phyloP scores from a whole-genome alignment of 2,329 filamentous ascomycete genomes.

The Fusarium sp. region DNA sequence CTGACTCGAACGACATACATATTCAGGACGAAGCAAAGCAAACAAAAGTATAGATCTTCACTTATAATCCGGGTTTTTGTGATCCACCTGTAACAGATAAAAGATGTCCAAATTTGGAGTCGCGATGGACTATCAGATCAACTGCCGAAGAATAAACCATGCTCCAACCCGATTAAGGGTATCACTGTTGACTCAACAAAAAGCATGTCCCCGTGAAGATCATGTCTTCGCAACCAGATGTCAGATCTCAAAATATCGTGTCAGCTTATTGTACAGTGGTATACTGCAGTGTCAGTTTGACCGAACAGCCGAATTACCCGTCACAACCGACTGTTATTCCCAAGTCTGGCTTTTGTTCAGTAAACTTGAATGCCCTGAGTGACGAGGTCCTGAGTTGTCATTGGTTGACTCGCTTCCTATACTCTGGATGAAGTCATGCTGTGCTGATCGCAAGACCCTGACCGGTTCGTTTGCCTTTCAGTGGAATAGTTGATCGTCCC shows the following conservation, averaged over 20 bases:
- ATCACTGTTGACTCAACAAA: neutral
- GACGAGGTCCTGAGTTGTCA: neutral
- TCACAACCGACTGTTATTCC: neutral
- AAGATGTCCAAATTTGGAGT: neutral
- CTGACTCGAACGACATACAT: neutral
- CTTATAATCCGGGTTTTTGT: neutral
- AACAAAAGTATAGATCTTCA: neutral
- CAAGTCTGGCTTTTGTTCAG: neutral
- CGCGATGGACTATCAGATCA: neutral
- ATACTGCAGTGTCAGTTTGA: neutral
- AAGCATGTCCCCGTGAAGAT: neutral
- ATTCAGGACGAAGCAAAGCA: neutral
- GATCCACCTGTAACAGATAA: neutral
- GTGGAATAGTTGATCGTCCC: conserved; percentile 8
- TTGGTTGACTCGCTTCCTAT: neutral
- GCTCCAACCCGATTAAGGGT: neutral
- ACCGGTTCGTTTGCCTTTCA: neutral
- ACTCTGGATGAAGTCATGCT: conserved; percentile 16
- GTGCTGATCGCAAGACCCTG: conserved; percentile 10
- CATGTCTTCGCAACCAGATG: neutral
- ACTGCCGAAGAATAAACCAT: neutral
- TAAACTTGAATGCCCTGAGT: neutral
- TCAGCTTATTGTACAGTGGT: neutral
- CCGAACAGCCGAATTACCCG: conserved; percentile 4
- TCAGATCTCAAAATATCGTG: neutral